phyloP scores from a whole-genome alignment of 352 stramenopile species.

The Phytophthora kernoviae region DNA sequence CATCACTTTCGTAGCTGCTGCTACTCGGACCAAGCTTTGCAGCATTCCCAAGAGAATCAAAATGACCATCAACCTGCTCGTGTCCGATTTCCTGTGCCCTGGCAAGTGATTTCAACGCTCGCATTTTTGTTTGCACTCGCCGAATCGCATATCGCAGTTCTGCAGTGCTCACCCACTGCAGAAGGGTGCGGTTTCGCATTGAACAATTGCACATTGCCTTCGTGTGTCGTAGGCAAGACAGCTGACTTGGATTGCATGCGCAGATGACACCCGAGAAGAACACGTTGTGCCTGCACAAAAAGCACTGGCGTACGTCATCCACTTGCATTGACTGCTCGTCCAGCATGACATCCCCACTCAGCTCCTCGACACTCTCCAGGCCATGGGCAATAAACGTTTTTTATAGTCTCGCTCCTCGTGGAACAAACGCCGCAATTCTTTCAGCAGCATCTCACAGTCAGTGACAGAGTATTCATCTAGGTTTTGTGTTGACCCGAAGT shows the following conservation, averaged over 20 bases:
- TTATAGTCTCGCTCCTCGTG: constrained; percentile 73
- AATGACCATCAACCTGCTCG: not conserved
- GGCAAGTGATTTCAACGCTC: constrained; percentile 26
- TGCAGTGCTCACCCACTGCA: constrained; percentile 69
- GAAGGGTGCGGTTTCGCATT: constrained; percentile 55
- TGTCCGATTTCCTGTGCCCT: not conserved
- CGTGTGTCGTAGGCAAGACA: constrained; percentile 70
- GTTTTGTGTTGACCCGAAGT: constrained; percentile 70
- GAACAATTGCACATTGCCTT: constrained; percentile 70
- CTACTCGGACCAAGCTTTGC: not conserved
- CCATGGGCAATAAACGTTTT: constrained; percentile 49
- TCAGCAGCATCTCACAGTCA: constrained; percentile 72
- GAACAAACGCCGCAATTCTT: constrained; percentile 68
- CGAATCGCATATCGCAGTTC: constrained; percentile 77
- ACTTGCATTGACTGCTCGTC: constrained; percentile 76
- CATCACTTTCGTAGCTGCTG: not conserved
- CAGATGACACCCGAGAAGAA: constrained; percentile 85
- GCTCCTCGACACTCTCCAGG: constrained; percentile 58
- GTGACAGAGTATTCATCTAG: constrained; percentile 61
- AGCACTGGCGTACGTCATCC: constrained; percentile 76
- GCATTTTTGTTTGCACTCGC: constrained; percentile 71
- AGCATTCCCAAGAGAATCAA: not conserved
- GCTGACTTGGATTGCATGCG: constrained; percentile 53
- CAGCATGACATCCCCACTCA: constrained; percentile 70
- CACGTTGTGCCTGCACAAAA: constrained; percentile 73